Percentiles rank a stretch among this genome's conserved stretches.
phyloP scores from a whole-genome alignment of 2,329 filamentous ascomycete species.

The Aspergillus pseudonomiae region DNA sequence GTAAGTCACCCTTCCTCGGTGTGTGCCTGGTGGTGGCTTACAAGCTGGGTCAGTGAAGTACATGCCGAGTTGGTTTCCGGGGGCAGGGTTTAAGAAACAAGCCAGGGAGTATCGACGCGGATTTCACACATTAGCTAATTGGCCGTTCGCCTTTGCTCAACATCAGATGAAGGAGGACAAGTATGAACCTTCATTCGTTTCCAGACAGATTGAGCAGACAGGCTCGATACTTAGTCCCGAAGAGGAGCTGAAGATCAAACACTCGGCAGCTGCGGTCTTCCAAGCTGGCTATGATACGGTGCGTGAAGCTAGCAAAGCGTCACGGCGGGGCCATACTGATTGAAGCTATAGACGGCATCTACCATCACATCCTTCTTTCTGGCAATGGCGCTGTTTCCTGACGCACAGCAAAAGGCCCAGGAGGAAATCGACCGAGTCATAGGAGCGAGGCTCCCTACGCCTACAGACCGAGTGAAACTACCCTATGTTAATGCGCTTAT shows the following conservation, averaged over 20 bases:
- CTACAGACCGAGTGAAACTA: slow-evolving; percentile 39
- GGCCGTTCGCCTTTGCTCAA: slow-evolving; percentile 50
- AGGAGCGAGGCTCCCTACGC: slow-evolving; percentile 36
- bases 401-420: slow-evolving; percentile 55
- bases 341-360: slow-evolving; percentile 42
- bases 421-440: slow-evolving; percentile 44
- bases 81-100: slow-evolving; percentile 46
- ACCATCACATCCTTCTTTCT: slow-evolving; percentile 50
- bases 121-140: slow-evolving; percentile 33
- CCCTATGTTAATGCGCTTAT: slow-evolving; percentile 41
- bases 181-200: slow-evolving; percentile 44
- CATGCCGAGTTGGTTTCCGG: slow-evolving; percentile 51
- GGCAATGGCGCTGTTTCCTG: slow-evolving; percentile 54
- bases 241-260: slow-evolving; percentile 32
- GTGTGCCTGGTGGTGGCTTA: neutral
- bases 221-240: slow-evolving; percentile 23
- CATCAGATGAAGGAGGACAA: slow-evolving; percentile 40
- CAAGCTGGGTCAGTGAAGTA: slow-evolving; percentile 25
- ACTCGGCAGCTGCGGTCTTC: slow-evolving; percentile 44
- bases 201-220: slow-evolving; percentile 41
- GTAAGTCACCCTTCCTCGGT: slow-evolving; percentile 13
- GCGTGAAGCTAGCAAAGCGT: neutral
- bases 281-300: slow-evolving; percentile 47
- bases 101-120: slow-evolving; percentile 39
- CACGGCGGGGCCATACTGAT: neutral